Evolutionary conservation across 352 stramenopile genomes (phyloP).

Genomic region (Globisporangium nagaii): DNA sequence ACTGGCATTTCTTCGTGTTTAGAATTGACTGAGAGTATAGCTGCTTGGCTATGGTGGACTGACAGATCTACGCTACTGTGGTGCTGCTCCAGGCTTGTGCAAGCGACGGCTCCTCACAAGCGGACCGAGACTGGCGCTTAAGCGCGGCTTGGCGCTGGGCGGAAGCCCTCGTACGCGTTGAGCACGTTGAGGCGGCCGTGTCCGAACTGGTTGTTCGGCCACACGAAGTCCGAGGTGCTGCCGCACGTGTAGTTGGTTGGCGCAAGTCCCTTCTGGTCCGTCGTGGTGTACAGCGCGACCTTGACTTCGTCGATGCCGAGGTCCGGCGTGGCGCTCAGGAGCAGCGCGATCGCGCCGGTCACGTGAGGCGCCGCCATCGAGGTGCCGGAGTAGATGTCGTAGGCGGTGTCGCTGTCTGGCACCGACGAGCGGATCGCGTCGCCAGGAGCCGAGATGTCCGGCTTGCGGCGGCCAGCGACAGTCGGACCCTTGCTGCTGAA

Average conservation of each 20-base stretch:
- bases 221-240: slow-evolving; percentile 16
- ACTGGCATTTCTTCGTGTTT: too few relatives aligned
- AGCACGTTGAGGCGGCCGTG: slow-evolving; percentile 29
- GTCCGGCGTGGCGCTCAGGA: slow-evolving; percentile 18
- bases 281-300: slow-evolving; percentile 1
- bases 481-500: slow-evolving; percentile 18
- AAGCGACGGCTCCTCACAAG: background rate
- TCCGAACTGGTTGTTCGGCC: slow-evolving; percentile 42
- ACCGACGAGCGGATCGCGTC: slow-evolving; percentile 8
- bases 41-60: background rate
- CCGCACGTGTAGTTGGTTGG: slow-evolving; percentile 17
- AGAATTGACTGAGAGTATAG: background rate
- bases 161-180: slow-evolving; percentile 9
- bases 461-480: slow-evolving; percentile 13
- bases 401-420: background rate
- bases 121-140: background rate
- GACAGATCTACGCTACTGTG: background rate
- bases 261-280: slow-evolving; percentile 2
- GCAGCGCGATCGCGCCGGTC: slow-evolving; percentile 16
- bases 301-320: slow-evolving; percentile 17
- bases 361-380: slow-evolving; percentile 26
- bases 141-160: background rate
- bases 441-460: slow-evolving; percentile 23
- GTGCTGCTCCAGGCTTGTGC: background rate
- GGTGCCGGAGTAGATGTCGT: slow-evolving; percentile 1